Evolutionary conservation across 2,329 filamentous ascomycete genomes (phyloP), one percentile per base, ranked within the genome.

Genomic region (Aureobasidium sp.): DNA sequence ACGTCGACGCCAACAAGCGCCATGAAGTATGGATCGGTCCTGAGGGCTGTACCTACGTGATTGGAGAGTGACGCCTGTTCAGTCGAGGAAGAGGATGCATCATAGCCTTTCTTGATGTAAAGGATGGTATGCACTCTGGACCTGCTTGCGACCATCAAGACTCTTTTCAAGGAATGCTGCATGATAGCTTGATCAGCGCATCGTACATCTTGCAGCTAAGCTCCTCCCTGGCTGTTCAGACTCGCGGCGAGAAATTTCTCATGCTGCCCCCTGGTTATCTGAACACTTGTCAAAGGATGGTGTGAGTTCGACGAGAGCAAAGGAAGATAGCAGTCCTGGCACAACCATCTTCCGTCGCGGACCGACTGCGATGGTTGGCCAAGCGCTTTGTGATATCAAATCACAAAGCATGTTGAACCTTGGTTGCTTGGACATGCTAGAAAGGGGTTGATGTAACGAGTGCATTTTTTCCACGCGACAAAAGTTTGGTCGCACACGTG

Each of bases 1-100:
- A 90, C 68, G 85, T 90, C 3, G 85, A 85, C 33, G 84, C 85
- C 1, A 78, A 80, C 8, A 78, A 80, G 62, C 71, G 82, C 14
- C 87, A 90, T 67, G 86, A 90, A 73, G 87, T 90, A 1, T 89
- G 85, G 83, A 80, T 89, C 50, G 86, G 87, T 1, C 67, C 72
- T 0, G 75, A 82, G 63, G 87, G 87, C 0, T 90, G 87, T 71
- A 88, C 84, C 2, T 87, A 86, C 74, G 84, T 85, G 29, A 84
- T 85, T 69, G 82, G 82, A 27, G 81, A 85, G 67, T 82, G 60
- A 56, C 27, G 7, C 17, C n/a, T 9, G 19, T 39, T 40, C 33
- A 12, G 11, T 9, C 5, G 27, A 29, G 27, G 19, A 12, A 53
- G 12, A 19, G 19, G 12, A 27, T 22, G 14, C 11, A 17, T 17